Conservation (phyloP, 768 basidiomycete genomes). For the Crucibulum laeve region DNA sequence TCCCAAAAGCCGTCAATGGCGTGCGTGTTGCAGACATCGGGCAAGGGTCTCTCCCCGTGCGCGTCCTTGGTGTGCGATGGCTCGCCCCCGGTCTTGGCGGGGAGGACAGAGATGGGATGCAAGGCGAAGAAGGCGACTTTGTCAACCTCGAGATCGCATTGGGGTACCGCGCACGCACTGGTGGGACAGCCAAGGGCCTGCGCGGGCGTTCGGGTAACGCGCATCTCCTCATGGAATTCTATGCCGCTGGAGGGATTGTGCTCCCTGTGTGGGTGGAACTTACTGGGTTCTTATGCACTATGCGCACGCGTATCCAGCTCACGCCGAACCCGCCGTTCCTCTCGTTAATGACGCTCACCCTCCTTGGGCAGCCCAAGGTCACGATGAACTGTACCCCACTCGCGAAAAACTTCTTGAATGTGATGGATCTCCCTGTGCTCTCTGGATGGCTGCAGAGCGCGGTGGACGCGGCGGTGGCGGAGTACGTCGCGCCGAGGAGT, state of each 20-base stretch:
- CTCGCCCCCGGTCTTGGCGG: conserved; percentile 26
- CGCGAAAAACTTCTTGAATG: conserved; percentile 57
- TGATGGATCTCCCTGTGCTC: conserved; percentile 75
- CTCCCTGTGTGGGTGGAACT: conserved; percentile 71
- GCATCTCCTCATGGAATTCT: conserved; percentile 69
- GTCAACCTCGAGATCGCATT: conserved; percentile 71
- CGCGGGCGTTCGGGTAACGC: conserved; percentile 49
- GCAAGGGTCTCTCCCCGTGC: conserved; percentile 62
- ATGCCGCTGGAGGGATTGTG: conserved; percentile 39
- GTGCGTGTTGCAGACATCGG: conserved; percentile 73
- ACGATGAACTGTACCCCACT: conserved; percentile 64
- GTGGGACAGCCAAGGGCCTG: conserved; percentile 26
- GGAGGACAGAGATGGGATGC: conserved; percentile 22
- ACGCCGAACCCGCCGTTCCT: conserved; percentile 67
- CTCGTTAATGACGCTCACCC: conserved; percentile 44
- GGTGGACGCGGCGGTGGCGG: conserved; percentile 57
- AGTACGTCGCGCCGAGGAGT: conserved; percentile 69
- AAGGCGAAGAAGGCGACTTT: conserved; percentile 40
- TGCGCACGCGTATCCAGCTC: conserved; percentile 66
- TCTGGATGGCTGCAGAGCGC: conserved; percentile 64
- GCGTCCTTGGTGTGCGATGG: conserved; percentile 64
- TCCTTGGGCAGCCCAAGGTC: conserved; percentile 69
- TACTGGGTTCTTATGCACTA: conserved; percentile 58
- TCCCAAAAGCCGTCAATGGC: conserved; percentile 46
- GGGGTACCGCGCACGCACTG: conserved; percentile 55